Base-by-base conservation (phyloP, 768 basidiomycete genomes). In the Neoboletus subvelutipes region DNA sequence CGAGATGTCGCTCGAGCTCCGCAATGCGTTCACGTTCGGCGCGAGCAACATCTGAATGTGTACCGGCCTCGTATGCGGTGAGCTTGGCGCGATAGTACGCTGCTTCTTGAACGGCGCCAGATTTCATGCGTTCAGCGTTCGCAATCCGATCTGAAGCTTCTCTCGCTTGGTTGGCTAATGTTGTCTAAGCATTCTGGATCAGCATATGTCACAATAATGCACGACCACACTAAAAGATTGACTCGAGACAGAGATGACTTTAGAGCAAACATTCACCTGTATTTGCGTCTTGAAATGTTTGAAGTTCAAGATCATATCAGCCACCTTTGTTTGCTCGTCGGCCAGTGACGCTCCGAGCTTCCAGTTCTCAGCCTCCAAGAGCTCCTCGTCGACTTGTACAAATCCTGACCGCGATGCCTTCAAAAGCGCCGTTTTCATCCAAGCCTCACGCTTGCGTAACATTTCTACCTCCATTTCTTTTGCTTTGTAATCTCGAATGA, bases 1-100 rank as follows among this genome's bases (percentile, higher is more conserved):
- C 76, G 34, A 94, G 71, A 58, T 87, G 85, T 26, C 78, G 78
- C 69, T 96, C 94, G 37, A 96, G 80, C 39, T 90, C 86, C 18
- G 77, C 67, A 20, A 86, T 73, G 37, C 94, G 90, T 49, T 93
- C 89, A 12, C 86, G 84, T 61, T 97, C 94, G 7, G 95, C 68
- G 29, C 85, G 85, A 33, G 78, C 74, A 2, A 85, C 66, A 34
- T 96, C 94, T 7, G 75, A 67, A 11, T 86, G 81, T 18, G 84
- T 82, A 43, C 82, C 79, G 1, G 82, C 75, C 69, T 98, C 97
- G 50, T 92, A 74, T 0, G 96, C 94, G 3, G 86, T 82, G n/a
- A 96, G 77, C 74, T 98, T 98, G 46, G 95, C 92, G 49, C 95
- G 92, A 70, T 94, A 97, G 75, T 90, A 98, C 1, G 94, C 92